These are phyloP conservation scores for Coniochaeta prunicola DNA, from an alignment of 2,329 filamentous ascomycete species.

Conservation along the genomic window DNA sequence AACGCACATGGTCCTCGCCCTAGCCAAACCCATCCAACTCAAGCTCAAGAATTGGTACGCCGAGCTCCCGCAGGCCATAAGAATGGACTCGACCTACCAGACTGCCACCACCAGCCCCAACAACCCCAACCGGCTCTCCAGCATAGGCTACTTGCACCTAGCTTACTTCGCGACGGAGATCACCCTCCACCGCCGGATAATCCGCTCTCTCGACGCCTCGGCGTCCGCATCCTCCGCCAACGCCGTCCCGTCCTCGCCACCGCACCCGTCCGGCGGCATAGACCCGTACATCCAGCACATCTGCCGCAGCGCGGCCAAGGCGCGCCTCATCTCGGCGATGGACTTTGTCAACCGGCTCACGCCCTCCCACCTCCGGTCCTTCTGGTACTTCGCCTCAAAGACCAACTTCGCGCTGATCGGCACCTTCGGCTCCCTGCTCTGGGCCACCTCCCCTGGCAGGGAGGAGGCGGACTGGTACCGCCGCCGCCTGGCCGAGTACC, in stretches of 20 bases:
- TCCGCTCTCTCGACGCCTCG: slow-evolving; percentile 60
- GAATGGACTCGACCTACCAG: slow-evolving; percentile 57
- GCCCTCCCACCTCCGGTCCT: slow-evolving; percentile 76
- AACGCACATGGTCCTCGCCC: slow-evolving; percentile 63
- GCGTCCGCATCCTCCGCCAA: slow-evolving; percentile 21
- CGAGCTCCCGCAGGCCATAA: slow-evolving; percentile 52
- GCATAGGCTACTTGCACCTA: slow-evolving; percentile 74
- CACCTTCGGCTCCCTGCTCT: slow-evolving; percentile 84
- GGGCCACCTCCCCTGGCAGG: slow-evolving; percentile 77
- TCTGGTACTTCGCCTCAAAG: slow-evolving; percentile 87
- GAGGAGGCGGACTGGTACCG: slow-evolving; percentile 94
- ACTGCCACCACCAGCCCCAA: slow-evolving; percentile 21
- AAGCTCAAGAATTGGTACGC: slow-evolving; percentile 79
- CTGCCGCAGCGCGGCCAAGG: slow-evolving; percentile 88
- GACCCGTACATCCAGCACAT: slow-evolving; percentile 86
- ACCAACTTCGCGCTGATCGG: slow-evolving; percentile 93
- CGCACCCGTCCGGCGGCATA: slow-evolving; percentile 29
- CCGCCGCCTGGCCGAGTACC: slow-evolving; percentile 76
- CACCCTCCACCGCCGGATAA: slow-evolving; percentile 83
- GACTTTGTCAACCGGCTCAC: slow-evolving; percentile 93
- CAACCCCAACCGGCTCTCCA: slow-evolving; percentile 42
- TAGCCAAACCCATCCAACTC: slow-evolving; percentile 75
- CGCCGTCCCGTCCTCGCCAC: slow-evolving; percentile 20
- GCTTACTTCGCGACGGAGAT: slow-evolving; percentile 94
- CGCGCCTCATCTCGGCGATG: slow-evolving; percentile 89